Evolutionary conservation across 495 filamentous ascomycete species (phyloP).

Genomic region (Neurospora sp.): DNA sequence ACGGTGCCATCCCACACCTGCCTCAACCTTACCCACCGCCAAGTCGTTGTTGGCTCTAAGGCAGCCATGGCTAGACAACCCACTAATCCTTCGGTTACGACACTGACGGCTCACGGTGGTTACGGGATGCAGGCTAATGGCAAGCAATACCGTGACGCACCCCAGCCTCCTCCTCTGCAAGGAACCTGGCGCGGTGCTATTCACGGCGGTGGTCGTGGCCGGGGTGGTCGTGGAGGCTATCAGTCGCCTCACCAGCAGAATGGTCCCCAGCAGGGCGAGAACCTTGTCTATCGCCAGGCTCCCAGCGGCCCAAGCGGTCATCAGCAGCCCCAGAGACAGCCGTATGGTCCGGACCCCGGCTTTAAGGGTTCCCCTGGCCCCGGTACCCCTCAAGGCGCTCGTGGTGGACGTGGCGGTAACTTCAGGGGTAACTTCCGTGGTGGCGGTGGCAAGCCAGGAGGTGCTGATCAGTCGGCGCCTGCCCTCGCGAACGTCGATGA

Average conservation of each 20-base stretch:
- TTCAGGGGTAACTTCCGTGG: conserved; percentile 17
- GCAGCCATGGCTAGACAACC: conserved; percentile 53
- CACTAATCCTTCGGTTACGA: conserved; percentile 41
- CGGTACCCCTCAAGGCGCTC: conserved; percentile 10
- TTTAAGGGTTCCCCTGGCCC: conserved; percentile 6
- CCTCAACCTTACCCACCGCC: conserved; percentile 74
- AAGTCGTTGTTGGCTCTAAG: conserved; percentile 66
- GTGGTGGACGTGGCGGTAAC: conserved; percentile 28
- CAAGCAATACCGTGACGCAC: conserved; percentile 59
- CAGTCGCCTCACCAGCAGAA: conserved; percentile 10
- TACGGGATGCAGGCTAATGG: conserved; percentile 44
- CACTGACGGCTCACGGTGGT: conserved; percentile 40
- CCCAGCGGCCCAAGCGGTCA: conserved; percentile 1
- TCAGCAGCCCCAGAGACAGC: conserved; percentile 14
- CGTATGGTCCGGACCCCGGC: conserved; percentile 2
- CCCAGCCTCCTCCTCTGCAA: conserved; percentile 55
- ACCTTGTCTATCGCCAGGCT: conserved; percentile 28
- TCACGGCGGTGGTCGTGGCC: conserved; percentile 20
- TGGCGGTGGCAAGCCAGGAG: conserved; percentile 24
- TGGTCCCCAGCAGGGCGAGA: conserved; percentile 24
- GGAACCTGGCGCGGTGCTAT: conserved; percentile 67
- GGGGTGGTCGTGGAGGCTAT: conserved; percentile 27
- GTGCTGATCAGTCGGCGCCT: conserved; percentile 15
- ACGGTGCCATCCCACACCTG: conserved; percentile 76
- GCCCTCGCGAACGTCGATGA: conserved; percentile 15